Evolutionary conservation across 306 rosid genomes (phyloP), one percentile per base, ranked within the genome.

Genomic region (Glycine soja): DNA sequence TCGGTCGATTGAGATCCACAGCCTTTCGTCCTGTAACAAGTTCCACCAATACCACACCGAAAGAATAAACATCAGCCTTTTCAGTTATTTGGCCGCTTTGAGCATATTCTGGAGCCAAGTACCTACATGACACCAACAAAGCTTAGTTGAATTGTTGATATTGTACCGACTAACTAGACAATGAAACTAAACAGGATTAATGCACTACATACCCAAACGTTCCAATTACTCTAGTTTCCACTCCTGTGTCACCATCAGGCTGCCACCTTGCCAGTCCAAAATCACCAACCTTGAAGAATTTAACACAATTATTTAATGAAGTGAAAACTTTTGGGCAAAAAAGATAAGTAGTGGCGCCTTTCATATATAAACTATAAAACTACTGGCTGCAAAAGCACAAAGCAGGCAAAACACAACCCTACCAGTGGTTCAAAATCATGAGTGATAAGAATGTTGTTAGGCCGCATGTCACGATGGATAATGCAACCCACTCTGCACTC

Each of bases 191-290:
- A n/a, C 32, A 68, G 24, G 48, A 70, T 32, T 50, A 43, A 66
- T 13, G 62, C 12, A 61, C 79, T 8, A 42, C 79, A 34, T 86
- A 96, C 99, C 99, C 99, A 74, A 96, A 96, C 13, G 99, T 96
- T 83, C 99, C 99, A 68, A 96, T 96, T 10, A 96, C 99, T 88
- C 99, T 87, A 2, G 99, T 96, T 70, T 96, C 98, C 70, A 93
- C 98, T 15, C 97, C 97, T 0, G 90, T 87, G 77, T 92, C 99
- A 61, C 98, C 98, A 64, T 96, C 98, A 0, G 98, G 99, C 81
- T 96, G 99, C 99, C 99, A 96, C 88, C 99, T 92, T 64, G 99
- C 99, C n/a, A 96, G 88, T 69, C 99, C 99, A 83, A 96, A 96
- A 88, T 96, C 99, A 52, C 99, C 99, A 80, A 96, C 98, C 99